Percentiles rank a stretch among this genome's conserved stretches.
phyloP scores from a whole-genome alignment of 768 basidiomycete genomes.

The Ramaria sp. region DNA sequence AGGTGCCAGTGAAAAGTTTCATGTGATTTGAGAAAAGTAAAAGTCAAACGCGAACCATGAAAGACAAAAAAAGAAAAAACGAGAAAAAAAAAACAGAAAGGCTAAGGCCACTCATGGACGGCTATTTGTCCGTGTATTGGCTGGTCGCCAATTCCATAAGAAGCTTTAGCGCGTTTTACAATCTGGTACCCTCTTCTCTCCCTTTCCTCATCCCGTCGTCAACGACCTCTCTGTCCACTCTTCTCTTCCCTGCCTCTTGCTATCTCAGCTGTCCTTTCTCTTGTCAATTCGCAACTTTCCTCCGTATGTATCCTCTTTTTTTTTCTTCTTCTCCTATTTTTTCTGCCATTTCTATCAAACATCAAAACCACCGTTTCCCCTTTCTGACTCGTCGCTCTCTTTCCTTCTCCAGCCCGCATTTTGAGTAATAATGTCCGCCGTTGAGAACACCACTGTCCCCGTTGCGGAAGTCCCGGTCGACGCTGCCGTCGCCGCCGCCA shows the following conservation, averaged over 20 bases:
- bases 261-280: conserved; percentile 23
- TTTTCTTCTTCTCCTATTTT: conserved; percentile 1
- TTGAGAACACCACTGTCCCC: conserved; percentile 12
- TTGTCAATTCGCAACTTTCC: conserved; percentile 45
- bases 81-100: background rate
- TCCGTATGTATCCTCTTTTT: conserved; percentile 25
- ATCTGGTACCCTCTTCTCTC: conserved; percentile 22
- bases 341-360: conserved; percentile 8
- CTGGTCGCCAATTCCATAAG: conserved; percentile 16
- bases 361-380: background rate
- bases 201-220: conserved; percentile 25
- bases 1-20: no score
- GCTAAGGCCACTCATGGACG: background rate
- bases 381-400: conserved; percentile 12
- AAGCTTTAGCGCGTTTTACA: conserved; percentile 22
- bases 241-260: conserved; percentile 3
- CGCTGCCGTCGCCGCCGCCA: conserved; percentile 40
- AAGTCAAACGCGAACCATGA: no score
- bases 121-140: conserved; percentile 7
- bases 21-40: no score
- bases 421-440: conserved; percentile 69
- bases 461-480: conserved; percentile 9
- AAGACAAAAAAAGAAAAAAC: conserved; percentile 16
- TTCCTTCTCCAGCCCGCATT: conserved; percentile 31
- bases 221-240: conserved; percentile 4